Evolutionary conservation across 2,329 filamentous ascomycete genomes (phyloP).

Genomic region (Rhexocercosporidium sp.): DNA sequence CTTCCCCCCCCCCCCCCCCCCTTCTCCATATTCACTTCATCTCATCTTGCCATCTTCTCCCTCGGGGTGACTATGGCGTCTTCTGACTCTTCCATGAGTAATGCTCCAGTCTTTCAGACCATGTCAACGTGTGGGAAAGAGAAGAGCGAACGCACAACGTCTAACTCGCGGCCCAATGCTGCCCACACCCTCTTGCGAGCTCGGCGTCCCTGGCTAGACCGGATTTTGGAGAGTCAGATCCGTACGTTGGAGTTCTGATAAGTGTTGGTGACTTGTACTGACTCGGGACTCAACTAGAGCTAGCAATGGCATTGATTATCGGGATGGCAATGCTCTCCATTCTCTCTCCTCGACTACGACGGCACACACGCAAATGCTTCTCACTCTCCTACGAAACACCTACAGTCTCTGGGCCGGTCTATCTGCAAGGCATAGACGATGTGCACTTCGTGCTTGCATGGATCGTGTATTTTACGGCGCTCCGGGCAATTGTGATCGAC

Average conservation of each 20-base stretch:
- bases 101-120: background rate
- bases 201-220: background rate
- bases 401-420: background rate
- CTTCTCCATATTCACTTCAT: too few relatives aligned
- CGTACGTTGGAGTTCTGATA: background rate
- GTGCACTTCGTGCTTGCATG: background rate
- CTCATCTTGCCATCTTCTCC: background rate
- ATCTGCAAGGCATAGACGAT: background rate
- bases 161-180: background rate
- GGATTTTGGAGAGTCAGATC: background rate
- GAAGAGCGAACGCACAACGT: too few relatives aligned
- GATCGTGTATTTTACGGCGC: background rate
- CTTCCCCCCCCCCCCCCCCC: too few relatives aligned
- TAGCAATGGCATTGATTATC: background rate
- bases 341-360: background rate
- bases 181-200: background rate
- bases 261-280: background rate
- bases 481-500: background rate
- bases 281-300: background rate
- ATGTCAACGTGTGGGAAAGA: background rate
- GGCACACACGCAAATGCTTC: background rate
- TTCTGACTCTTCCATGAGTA: background rate
- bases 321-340: background rate
- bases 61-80: background rate
- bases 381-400: background rate